Conservation (phyloP, 306 rosid species). For the Vicia sativa region DNA sequence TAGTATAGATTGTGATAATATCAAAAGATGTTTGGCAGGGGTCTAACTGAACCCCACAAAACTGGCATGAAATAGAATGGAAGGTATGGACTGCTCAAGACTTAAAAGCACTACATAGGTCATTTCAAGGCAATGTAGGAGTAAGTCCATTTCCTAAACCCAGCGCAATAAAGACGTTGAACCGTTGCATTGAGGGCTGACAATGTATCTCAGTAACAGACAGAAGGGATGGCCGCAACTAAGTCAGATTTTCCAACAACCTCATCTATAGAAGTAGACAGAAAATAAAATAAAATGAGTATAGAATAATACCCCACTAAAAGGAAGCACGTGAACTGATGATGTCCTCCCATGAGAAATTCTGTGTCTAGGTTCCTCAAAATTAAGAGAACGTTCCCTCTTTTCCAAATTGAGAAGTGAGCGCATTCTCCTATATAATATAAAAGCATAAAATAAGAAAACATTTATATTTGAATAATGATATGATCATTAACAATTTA, state of each 20-base stretch:
- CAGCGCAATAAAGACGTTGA: background rate
- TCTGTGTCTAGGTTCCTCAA: constrained; percentile 61
- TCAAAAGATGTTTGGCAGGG: background rate
- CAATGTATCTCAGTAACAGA: background rate
- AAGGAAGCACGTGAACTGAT: constrained; percentile 53
- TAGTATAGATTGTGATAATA: background rate
- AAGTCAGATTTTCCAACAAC: background rate
- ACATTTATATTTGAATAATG: constrained; percentile 24
- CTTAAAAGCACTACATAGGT: background rate
- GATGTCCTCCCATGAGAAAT: constrained; percentile 58
- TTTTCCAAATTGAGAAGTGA: constrained; percentile 78
- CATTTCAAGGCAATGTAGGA: background rate
- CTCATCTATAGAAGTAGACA: background rate
- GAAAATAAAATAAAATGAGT: constrained; percentile 20
- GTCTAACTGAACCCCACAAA: background rate
- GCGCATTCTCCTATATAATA: constrained; percentile 65
- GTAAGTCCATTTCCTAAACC: background rate
- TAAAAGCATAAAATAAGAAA: constrained; percentile 34
- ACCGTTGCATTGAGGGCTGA: background rate
- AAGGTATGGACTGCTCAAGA: constrained; percentile 2
- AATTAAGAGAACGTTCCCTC: constrained; percentile 70
- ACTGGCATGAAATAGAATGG: background rate
- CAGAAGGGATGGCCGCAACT: background rate
- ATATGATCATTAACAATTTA: constrained; percentile 35
- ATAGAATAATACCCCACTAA: constrained; percentile 56